Percentiles rank a stretch among this genome's conserved stretches.
Conservation (phyloP, 176 grass and related monocot genomes). For the Melocanna baccifera region DNA sequence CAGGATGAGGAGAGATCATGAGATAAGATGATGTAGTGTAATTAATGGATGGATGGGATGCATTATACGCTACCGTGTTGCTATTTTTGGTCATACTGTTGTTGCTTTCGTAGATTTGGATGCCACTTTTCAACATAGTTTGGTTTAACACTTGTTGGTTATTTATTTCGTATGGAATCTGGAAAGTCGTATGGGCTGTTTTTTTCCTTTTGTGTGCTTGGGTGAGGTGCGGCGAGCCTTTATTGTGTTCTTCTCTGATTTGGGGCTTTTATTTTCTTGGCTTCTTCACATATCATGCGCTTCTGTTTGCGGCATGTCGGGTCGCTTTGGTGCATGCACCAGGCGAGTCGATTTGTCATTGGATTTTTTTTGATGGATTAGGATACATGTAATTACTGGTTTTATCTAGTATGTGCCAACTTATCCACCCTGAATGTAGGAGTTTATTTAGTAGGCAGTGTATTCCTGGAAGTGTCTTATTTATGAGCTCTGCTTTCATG, state of each 20-base stretch:
- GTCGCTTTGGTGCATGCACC: neutral
- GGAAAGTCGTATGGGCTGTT: constrained; percentile 35
- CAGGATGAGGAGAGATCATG: constrained; percentile 13
- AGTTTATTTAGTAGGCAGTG: constrained; percentile 22
- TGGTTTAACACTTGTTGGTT: neutral
- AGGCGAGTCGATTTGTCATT: neutral
- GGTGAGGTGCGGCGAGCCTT: neutral
- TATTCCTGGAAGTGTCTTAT: neutral
- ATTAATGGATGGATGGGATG: neutral
- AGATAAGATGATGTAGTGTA: neutral
- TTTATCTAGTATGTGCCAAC: neutral
- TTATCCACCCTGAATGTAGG: neutral
- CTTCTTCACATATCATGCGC: constrained; percentile 6
- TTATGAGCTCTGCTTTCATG: neutral
- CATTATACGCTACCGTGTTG: neutral
- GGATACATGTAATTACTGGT: neutral
- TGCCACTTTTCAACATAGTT: constrained; percentile 11
- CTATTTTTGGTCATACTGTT: constrained; percentile 35
- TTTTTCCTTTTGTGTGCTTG: constrained; percentile 47
- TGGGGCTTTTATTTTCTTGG: constrained; percentile 15
- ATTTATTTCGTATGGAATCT: constrained; percentile 35
- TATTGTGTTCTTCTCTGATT: constrained; percentile 19
- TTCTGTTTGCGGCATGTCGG: neutral
- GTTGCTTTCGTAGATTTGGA: constrained; percentile 38
- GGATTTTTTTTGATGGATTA: neutral